A percentile compares a stretch with the other conserved stretches of the same genome.
Conservation (phyloP, 768 basidiomycete genomes). For the Lactarius hengduanensis region DNA sequence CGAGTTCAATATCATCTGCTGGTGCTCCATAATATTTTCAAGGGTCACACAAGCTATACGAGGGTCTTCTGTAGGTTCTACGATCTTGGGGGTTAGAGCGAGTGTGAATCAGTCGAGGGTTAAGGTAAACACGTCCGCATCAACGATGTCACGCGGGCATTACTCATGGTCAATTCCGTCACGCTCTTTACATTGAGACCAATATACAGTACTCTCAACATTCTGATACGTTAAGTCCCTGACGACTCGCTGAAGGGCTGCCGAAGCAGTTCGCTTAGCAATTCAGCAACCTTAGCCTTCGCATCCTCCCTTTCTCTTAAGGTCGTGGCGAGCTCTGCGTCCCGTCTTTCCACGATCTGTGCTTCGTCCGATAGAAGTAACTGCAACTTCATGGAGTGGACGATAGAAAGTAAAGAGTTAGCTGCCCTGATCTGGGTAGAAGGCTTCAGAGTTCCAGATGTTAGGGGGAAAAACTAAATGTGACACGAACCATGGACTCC, state of each 20-base stretch:
- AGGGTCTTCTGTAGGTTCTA: too few species aligned
- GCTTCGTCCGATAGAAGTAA: constrained; percentile 87
- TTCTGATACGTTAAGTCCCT: background rate
- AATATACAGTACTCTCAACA: too few species aligned
- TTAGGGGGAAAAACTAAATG: background rate
- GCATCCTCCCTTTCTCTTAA: constrained; percentile 63
- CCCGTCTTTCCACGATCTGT: constrained; percentile 77
- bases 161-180: too few species aligned
- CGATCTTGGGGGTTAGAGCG: too few species aligned
- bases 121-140: too few species aligned
- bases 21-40: too few species aligned
- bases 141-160: too few species aligned
- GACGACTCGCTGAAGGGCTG: constrained; percentile 3
- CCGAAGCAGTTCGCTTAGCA: constrained; percentile 61
- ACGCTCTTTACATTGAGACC: too few species aligned
- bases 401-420: constrained; percentile 85
- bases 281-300: constrained; percentile 56
- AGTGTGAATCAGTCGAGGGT: too few species aligned
- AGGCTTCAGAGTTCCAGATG: background rate
- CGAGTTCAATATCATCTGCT: too few species aligned
- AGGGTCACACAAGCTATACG: too few species aligned
- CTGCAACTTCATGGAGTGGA: constrained; percentile 91
- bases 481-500: constrained; percentile 74
- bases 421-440: constrained; percentile 70
- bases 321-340: constrained; percentile 66